Percentiles rank a stretch among this genome's conserved stretches.
These are phyloP conservation scores for Fulvia fulva DNA, from an alignment of 2,329 filamentous ascomycete species.

Conservation along the genomic window DNA sequence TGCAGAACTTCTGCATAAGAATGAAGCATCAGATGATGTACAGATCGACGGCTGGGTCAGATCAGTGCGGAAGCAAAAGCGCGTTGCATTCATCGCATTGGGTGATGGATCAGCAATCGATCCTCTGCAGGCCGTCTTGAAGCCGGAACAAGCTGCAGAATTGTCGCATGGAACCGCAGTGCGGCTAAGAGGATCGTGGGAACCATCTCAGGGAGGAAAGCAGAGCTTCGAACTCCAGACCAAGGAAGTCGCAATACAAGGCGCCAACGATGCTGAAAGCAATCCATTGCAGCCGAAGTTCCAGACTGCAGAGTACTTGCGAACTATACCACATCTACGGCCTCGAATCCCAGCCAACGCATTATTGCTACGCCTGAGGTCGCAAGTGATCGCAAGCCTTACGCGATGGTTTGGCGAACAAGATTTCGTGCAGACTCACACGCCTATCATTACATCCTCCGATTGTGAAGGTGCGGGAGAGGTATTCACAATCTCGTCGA, in stretches of 20 bases:
- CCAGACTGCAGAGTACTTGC: conserved; percentile 82
- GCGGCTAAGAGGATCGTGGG: conserved; percentile 73
- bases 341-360: conserved; percentile 77
- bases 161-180: conserved; percentile 79
- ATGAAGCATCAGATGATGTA: conserved; percentile 26
- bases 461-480: conserved; percentile 97
- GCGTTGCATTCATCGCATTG: conserved; percentile 75
- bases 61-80: conserved; percentile 82
- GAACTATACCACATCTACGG: conserved; percentile 82
- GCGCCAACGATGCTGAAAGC: conserved; percentile 77
- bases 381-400: conserved; percentile 68
- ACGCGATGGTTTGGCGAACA: conserved; percentile 70
- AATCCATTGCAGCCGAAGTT: conserved; percentile 97
- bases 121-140: conserved; percentile 75
- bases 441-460: conserved; percentile 91
- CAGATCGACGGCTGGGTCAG: conserved; percentile 72
- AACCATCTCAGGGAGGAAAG: conserved; percentile 59
- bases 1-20: conserved; percentile 25
- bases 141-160: conserved; percentile 64
- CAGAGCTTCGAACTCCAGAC: conserved; percentile 81
- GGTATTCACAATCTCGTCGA: conserved; percentile 66
- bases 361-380: conserved; percentile 75
- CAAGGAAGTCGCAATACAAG: conserved; percentile 64
- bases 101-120: conserved; percentile 81
- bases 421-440: conserved; percentile 78